Base-by-base conservation (phyloP, 352 stramenopile genomes). In the Globisporangium cylindrosporum region DNA sequence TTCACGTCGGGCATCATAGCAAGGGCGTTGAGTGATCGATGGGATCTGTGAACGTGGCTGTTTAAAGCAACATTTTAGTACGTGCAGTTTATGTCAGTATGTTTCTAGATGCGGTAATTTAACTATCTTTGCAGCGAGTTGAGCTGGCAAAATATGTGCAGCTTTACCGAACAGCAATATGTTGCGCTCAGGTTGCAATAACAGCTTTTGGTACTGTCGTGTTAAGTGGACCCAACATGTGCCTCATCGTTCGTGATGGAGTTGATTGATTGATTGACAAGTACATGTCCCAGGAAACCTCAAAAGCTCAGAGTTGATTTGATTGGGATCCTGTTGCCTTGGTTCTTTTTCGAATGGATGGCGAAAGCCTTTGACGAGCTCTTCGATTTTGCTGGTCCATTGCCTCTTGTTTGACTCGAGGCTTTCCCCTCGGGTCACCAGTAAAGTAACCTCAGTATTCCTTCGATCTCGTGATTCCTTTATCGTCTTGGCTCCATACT, bases 261-360 rank as follows among this genome's bases (percentile, higher is more conserved):
- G 48, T 4, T 55, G 48, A 25, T 55, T 29, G 48, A 25, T 55
- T 27, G 48, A 15, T 54, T n/a, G 20, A 54, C 8, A 15, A 15
- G 48, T 7, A 55, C 48, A 55, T 55, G 48, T 55, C 48, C 9
- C 48, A 55, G n/a, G 20, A 29, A 27, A 15, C 48, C 9, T 27
- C 4, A 46, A 46, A 18, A 6, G 38, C 38, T 46, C 10, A 10
- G 34, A 41, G 9, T 41, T 41, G 34, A 41, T 34, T 34, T 34
- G 29, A 34, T 41, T 41, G 9, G 34, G 9, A 41, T 12, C 8
- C 34, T 41, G 34, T 41, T 41, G 8, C 34, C 34, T 55, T 25
- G 10, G 24, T 58, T 58, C 24, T 58, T 58, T 58, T 36, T 58
- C 53, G 53, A 58, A 58, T 36, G 53, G 10, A 29, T 29, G 25